Conservation (phyloP, 2,329 filamentous ascomycete genomes). For the Cyclaneusma minus region DNA sequence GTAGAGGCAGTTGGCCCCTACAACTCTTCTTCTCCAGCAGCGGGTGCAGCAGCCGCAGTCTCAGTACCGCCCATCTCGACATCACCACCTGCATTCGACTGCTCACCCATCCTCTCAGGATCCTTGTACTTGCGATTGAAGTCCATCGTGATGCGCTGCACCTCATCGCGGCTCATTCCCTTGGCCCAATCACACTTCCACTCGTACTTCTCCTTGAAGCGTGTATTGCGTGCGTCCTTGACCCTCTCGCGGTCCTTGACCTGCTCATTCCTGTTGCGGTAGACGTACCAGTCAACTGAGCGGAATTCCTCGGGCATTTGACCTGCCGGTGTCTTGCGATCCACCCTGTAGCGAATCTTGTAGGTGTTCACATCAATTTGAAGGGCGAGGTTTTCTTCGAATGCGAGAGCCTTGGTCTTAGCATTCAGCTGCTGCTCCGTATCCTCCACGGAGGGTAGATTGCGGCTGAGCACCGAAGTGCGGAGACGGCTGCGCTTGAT, state of each 20-base stretch:
- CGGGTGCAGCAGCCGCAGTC: too few species aligned
- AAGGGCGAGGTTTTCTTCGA: slow-evolving; percentile 52
- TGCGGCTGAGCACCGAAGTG: slow-evolving; percentile 56
- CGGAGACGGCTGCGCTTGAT: slow-evolving; percentile 48
- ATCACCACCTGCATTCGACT: slow-evolving; percentile 5
- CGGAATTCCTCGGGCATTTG: too few species aligned
- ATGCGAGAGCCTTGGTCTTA: slow-evolving; percentile 35
- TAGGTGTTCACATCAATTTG: slow-evolving; percentile 66
- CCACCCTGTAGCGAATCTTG: slow-evolving; percentile 62
- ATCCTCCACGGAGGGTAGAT: slow-evolving; percentile 50
- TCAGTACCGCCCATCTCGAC: too few species aligned
- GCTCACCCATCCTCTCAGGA: too few species aligned
- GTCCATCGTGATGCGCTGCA: slow-evolving; percentile 27
- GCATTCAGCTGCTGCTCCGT: slow-evolving; percentile 43
- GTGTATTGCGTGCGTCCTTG: slow-evolving; percentile 26
- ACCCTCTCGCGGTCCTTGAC: slow-evolving; percentile 16
- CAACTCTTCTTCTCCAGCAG: too few species aligned
- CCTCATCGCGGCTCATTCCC: slow-evolving; percentile 27
- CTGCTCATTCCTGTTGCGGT: slow-evolving; percentile 26
- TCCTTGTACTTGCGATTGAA: slow-evolving; percentile 30
- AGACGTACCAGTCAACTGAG: slow-evolving; percentile 57
- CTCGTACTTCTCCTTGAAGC: slow-evolving; percentile 34
- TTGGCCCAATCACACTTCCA: slow-evolving; percentile 35
- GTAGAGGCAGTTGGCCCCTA: too few species aligned
- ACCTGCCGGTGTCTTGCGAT: too few species aligned